Base-by-base conservation (phyloP, 1,284 basidiomycete genomes). In the Kalmanozyma brasiliensis region DNA sequence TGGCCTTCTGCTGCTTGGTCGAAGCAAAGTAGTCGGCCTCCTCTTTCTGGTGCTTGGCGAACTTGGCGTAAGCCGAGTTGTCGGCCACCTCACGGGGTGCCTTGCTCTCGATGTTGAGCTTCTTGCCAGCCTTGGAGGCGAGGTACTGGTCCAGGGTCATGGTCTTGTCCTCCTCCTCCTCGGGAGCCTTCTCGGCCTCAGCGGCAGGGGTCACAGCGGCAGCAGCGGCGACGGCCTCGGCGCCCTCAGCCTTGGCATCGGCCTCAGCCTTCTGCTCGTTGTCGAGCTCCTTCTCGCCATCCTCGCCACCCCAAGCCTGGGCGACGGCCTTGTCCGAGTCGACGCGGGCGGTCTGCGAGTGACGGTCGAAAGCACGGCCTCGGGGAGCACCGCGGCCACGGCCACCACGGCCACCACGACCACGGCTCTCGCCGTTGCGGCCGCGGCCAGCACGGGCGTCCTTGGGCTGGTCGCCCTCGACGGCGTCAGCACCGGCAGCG, bases 151-250 rank as follows among this genome's bases (percentile, higher is more conserved):
- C 91, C 51, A 79, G 74, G 36, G 91, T 92, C 75, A 93, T 86
- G 38, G 92, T 94, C 84, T 93, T 92, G 85, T 96, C 94, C 83
- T 94, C 92, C 83, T 94, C 92, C 83, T 96, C 93, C 87, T 89
- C 73, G 61, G 83, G 49, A 22, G 51, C 55, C 57, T 83, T 71
- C 80, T 52, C 63, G 44, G 51, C 56, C 57, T 59, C 64, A 42
- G 66, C 53, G 40, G 67, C 62, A 49, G 78, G 80, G 32, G 76
- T 83, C n/a, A n/a, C n/a, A 52, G 76, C 63, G 34, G 61, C 67
- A 52, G 77, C 82, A 33, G 76, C 83, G 52, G 84, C 83, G 40
- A 52, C 58, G 35, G 55, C 74, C 37, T 73, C 69, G 37, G 61
- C 58, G 20, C 59, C 68, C 48, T 77, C 81, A 38, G 75, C 78